These are phyloP conservation scores for Dipodascopsis tothii DNA, from an alignment of 805 yeast species.

Conservation along the genomic window DNA sequence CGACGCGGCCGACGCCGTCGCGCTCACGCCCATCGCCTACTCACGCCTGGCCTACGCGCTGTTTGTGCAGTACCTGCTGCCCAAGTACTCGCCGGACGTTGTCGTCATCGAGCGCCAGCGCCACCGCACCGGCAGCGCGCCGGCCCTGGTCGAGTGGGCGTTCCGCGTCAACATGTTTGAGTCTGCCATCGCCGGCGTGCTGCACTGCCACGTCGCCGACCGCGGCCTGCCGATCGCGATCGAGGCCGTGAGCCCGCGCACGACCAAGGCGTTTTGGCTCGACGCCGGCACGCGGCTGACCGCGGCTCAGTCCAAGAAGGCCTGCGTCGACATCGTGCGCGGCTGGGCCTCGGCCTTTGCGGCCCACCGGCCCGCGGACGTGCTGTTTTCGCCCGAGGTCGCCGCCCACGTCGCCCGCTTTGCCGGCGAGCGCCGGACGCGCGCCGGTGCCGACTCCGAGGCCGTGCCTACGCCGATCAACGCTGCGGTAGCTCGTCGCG, in stretches of 20 bases:
- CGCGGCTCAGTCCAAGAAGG: neutral
- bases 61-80: conserved; percentile 7
- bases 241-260: conserved; percentile 1
- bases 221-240: neutral
- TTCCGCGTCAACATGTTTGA: conserved; percentile 45
- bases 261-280: conserved; percentile 8
- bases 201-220: conserved; percentile 3
- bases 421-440: neutral
- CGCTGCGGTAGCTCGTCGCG: neutral
- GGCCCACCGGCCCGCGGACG: neutral
- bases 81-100: conserved; percentile 32
- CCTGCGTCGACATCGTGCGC: neutral
- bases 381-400: neutral
- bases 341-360: neutral
- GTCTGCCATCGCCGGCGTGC: conserved; percentile 31
- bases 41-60: conserved; percentile 6
- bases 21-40: neutral
- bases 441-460: neutral
- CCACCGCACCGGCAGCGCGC: conserved; percentile 39
- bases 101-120: conserved; percentile 48
- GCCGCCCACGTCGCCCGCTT: neutral
- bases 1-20: neutral
- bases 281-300: neutral
- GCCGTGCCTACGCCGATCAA: neutral
- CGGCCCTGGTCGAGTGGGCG: conserved; percentile 42